Evolutionary conservation across 192 early-diverging fungal genomes (phyloP).

Genomic region (Backusella circina): DNA sequence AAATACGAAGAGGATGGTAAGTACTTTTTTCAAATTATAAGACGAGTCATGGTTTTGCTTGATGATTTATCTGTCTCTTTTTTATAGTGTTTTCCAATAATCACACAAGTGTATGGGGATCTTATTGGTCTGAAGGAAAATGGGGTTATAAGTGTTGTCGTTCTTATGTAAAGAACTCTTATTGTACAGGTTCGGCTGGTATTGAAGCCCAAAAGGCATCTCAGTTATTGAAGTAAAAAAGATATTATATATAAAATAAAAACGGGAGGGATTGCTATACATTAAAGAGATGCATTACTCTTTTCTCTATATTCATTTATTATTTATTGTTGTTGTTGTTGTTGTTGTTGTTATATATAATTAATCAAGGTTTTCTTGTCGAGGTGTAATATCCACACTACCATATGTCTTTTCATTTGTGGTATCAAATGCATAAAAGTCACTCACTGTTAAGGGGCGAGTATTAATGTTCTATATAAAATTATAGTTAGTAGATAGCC

Average conservation of each 20-base stretch:
- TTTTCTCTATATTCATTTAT: background rate
- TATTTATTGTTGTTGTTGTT: no score
- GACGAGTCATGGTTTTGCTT: no score
- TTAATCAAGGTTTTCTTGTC: constrained; percentile 23
- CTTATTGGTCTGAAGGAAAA: constrained; percentile 89
- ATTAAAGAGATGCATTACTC: background rate
- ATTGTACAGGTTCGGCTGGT: constrained; percentile 83
- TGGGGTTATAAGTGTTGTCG: constrained; percentile 98
- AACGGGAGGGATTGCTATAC: background rate
- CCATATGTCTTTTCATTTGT: constrained; percentile 13
- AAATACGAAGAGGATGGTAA: constrained; percentile 92
- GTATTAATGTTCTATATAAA: constrained; percentile 21
- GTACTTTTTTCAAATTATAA: constrained; percentile 1
- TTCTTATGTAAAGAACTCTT: constrained; percentile 73
- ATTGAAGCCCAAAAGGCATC: constrained; percentile 63
- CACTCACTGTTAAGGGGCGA: constrained; percentile 15
- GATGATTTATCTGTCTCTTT: no score
- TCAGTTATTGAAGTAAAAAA: constrained; percentile 8
- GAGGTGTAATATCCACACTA: background rate
- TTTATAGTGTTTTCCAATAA: constrained; percentile 66
- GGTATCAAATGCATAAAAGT: constrained; percentile 19
- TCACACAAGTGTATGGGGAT: constrained; percentile 90
- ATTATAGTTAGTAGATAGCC: background rate
- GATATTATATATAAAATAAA: background rate
- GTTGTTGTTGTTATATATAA: background rate